phyloP scores from a whole-genome alignment of 2,329 filamentous ascomycete species.

The Mycocentrospora acerina region DNA sequence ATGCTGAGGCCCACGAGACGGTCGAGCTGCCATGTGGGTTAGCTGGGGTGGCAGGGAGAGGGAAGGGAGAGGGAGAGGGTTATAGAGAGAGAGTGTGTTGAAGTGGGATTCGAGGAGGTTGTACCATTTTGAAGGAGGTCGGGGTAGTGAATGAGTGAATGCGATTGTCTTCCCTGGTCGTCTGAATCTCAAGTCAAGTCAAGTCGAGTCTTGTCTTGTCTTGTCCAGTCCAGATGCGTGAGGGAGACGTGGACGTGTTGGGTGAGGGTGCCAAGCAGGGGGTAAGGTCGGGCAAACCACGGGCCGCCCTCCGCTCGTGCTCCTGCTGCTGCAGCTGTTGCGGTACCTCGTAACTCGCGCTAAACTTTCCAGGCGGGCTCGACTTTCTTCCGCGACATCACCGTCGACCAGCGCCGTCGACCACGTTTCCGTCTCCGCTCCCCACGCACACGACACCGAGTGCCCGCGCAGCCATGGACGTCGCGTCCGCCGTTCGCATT shows the following conservation, averaged over 20 bases:
- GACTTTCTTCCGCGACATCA: neutral
- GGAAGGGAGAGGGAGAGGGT: neutral
- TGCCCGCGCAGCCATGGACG: conserved; percentile 29
- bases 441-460: neutral
- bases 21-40: conserved; percentile 71
- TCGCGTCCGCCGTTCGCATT: conserved; percentile 56
- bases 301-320: conserved; percentile 16
- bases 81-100: conserved; percentile 5
- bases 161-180: conserved; percentile 3
- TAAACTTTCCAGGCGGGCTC: too few relatives aligned
- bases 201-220: conserved; percentile 1
- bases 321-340: conserved; percentile 11
- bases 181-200: too few relatives aligned
- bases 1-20: conserved; percentile 77
- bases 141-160: conserved; percentile 17
- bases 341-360: too few relatives aligned
- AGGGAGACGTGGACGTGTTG: conserved; percentile 8
- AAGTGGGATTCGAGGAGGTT: neutral
- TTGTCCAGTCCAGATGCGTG: conserved; percentile 3
- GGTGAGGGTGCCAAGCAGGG: conserved; percentile 8
- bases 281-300: conserved; percentile 17
- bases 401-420: conserved; percentile 2
- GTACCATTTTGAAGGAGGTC: conserved; percentile 32
- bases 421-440: neutral
- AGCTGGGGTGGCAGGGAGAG: conserved; percentile 1